Conservation (phyloP, 2,329 filamentous ascomycete genomes). For the Hyphodiscus sp. region DNA sequence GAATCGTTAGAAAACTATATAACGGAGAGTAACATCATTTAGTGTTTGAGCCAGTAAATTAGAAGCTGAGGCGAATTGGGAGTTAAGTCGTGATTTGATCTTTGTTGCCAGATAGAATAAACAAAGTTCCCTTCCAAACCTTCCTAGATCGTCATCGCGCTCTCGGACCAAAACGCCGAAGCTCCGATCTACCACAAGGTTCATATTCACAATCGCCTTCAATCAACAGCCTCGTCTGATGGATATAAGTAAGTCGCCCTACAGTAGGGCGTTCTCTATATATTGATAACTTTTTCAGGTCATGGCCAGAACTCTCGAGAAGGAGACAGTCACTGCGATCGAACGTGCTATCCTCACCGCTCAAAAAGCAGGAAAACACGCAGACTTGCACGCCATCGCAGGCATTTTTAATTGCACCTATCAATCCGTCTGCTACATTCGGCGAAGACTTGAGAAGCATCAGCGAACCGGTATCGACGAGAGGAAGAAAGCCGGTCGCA, state of each 20-base stretch:
- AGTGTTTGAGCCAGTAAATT: background rate
- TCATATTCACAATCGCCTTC: conserved; percentile 1
- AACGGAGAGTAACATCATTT: conserved; percentile 4
- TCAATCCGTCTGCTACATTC: conserved; percentile 8
- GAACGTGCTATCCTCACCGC: conserved; percentile 9
- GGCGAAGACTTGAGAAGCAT: conserved; percentile 6
- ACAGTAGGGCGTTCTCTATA: background rate
- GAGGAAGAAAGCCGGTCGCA: conserved; percentile 12
- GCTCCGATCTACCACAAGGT: background rate
- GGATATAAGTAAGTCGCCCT: too few species aligned
- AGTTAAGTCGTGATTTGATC: background rate
- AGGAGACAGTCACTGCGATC: conserved; percentile 7
- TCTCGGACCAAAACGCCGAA: background rate
- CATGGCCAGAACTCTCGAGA: conserved; percentile 1
- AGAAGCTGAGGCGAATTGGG: too few species aligned
- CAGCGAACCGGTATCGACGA: conserved; percentile 11
- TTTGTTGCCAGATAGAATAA: background rate
- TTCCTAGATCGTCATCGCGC: background rate
- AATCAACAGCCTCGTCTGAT: background rate
- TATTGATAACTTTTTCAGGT: background rate
- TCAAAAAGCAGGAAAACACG: conserved; percentile 1
- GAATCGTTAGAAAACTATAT: conserved; percentile 1
- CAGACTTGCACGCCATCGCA: conserved; percentile 12
- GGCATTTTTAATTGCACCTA: conserved; percentile 14
- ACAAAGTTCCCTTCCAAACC: background rate